Evolutionary conservation across 2,329 filamentous ascomycete species (phyloP), one percentile per base, ranked within the genome.

Genomic region (Aspergillus puulaauensis): DNA sequence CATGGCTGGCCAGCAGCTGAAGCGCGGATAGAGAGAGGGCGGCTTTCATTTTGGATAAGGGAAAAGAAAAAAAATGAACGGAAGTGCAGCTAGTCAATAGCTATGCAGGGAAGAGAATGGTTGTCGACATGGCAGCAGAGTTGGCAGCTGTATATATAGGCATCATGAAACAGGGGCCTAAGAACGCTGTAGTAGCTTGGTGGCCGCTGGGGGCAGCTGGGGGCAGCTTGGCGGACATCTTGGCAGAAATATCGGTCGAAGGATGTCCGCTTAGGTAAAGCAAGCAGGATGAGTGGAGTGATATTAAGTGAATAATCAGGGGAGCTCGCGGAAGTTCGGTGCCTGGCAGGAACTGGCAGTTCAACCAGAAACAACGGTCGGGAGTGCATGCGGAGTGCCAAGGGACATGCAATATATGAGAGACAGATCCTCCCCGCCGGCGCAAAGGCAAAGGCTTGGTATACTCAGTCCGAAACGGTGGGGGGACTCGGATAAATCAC

Each of bases 1-100:
- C 53, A 17, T n/a, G 54, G 59, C 61, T 61, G 61, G 45, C 61
- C 59, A 63, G 61, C 61, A 63, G 61, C 59, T 56, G 61, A 27
- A 63, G 43, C 24, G 59, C 48, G 33, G 51, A 48, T 39, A 63
- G 48, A 33, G 59, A 61, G 43, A 63, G 54, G 52, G 44, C 24
- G 31, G 56, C 40, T 33, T 58, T 63, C 59, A 63, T 63, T 27
- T 45, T 40, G 23, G 23, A 45, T 17, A 51, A 17, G 49, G 23
- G 6, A 31, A 31, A 31, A 31, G 1, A 4, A 50, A 45, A 40
- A 44, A 6, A 46, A 39, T 1, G 33, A 41, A 57, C 7, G 33
- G 17, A 56, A 35, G n/a, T 45, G 35, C 2, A 52, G 54, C 54
- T 56, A 56, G 17, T 56, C 46, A 56, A 56, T 56, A 56, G 54